These are phyloP conservation scores for Arabidopsis arenosa DNA, from an alignment of 345 rosid genomes.

Conservation along the genomic window DNA sequence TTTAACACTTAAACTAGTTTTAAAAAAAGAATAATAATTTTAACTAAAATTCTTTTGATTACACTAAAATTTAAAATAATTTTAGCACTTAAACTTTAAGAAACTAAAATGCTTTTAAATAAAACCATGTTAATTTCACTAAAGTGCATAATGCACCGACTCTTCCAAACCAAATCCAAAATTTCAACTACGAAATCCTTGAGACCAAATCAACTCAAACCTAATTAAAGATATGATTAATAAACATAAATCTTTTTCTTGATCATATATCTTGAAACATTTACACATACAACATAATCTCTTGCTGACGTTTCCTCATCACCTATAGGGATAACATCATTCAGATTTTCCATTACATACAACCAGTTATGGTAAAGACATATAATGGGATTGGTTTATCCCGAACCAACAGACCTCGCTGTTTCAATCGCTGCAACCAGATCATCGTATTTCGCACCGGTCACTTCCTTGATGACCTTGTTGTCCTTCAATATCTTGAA, in stretches of 20 bases:
- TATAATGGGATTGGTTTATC: constrained; percentile 7
- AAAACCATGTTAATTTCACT: too few species aligned
- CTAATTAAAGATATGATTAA: background rate
- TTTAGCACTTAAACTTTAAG: too few species aligned
- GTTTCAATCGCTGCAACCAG: constrained; percentile 71
- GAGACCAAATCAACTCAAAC: background rate
- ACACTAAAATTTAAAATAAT: too few species aligned
- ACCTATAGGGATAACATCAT: constrained; percentile 24
- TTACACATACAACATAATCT: constrained; percentile 11
- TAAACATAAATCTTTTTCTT: background rate
- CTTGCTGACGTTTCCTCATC: background rate
- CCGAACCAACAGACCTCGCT: constrained; percentile 55
- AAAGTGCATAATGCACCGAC: background rate
- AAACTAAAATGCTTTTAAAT: too few species aligned
- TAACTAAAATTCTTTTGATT: too few species aligned
- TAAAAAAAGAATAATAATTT: too few species aligned
- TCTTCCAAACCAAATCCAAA: background rate
- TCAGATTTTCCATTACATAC: constrained; percentile 27
- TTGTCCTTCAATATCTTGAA: constrained; percentile 85
- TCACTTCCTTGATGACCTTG: constrained; percentile 79
- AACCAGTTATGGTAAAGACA: constrained; percentile 1
- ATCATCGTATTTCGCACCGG: constrained; percentile 82
- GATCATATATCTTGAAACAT: constrained; percentile 25
- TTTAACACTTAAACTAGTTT: too few species aligned
- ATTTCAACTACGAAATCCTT: too few species aligned